A percentile compares a stretch with the other conserved stretches of the same genome.
These are phyloP conservation scores for Acorus calamus DNA, from an alignment of 106 monocot species.

Conservation along the genomic window DNA sequence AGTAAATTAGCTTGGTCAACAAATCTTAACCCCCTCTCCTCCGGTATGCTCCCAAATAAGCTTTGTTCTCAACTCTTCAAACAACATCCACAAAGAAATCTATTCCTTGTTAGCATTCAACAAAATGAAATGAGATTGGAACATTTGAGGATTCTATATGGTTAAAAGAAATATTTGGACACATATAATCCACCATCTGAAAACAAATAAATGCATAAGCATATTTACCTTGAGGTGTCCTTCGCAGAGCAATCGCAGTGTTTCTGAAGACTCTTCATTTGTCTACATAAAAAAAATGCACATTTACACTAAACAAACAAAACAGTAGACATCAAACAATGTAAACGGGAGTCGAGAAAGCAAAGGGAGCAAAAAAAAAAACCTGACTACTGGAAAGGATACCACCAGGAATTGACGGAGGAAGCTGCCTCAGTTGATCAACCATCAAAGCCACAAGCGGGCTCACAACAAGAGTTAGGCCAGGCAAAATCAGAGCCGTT, in stretches of 20 bases:
- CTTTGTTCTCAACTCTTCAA: too few relatives aligned
- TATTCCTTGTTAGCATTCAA: too few relatives aligned
- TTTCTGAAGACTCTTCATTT: slow-evolving; percentile 56
- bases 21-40: too few relatives aligned
- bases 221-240: slow-evolving; percentile 71
- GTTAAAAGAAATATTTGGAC: too few relatives aligned
- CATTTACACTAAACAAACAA: slow-evolving; percentile 4
- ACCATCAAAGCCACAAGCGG: slow-evolving; percentile 90
- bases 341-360: neutral
- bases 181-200: neutral
- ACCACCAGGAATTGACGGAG: slow-evolving; percentile 58
- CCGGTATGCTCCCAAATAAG: too few relatives aligned
- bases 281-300: slow-evolving; percentile 39
- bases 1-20: too few relatives aligned
- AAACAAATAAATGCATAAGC: neutral
- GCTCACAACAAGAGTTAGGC: slow-evolving; percentile 81
- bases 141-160: too few relatives aligned
- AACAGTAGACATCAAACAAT: slow-evolving; percentile 14
- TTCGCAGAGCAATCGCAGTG: slow-evolving; percentile 36
- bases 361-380: neutral
- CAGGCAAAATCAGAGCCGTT: slow-evolving; percentile 76
- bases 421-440: slow-evolving; percentile 79
- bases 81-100: too few relatives aligned
- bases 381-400: slow-evolving; percentile 91
- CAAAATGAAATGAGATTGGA: too few relatives aligned